phyloP scores from a whole-genome alignment of 2,329 filamentous ascomycete genomes.

The Penicillium brevicompactum region DNA sequence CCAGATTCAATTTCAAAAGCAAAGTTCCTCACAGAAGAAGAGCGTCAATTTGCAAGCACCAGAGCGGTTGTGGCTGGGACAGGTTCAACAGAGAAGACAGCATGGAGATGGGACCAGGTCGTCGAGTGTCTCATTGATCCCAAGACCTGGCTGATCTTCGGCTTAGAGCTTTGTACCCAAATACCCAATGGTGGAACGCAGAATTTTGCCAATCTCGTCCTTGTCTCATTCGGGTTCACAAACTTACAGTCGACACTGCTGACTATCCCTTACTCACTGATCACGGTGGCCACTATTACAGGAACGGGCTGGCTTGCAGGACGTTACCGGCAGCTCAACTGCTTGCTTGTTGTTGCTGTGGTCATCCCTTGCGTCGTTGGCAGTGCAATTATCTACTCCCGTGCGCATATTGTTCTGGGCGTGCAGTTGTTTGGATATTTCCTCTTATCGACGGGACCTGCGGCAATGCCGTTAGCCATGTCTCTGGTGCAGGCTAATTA shows the following conservation, averaged over 20 bases:
- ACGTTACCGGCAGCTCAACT: conserved; percentile 54
- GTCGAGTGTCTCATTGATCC: conserved; percentile 58
- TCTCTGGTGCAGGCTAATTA: conserved; percentile 60
- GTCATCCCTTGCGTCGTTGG: conserved; percentile 57
- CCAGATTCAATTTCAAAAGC: conserved; percentile 59
- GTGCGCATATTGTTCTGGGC: conserved; percentile 39
- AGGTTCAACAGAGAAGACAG: conserved; percentile 51
- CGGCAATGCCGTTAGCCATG: conserved; percentile 58
- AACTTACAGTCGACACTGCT: conserved; percentile 43
- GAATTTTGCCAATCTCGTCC: conserved; percentile 46
- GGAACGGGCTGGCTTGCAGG: conserved; percentile 56
- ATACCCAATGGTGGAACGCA: conserved; percentile 66
- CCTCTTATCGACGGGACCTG: conserved; percentile 56
- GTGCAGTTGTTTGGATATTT: conserved; percentile 62
- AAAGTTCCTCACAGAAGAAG: conserved; percentile 57
- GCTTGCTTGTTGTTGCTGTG: conserved; percentile 54
- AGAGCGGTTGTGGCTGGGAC: conserved; percentile 52
- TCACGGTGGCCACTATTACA: conserved; percentile 53
- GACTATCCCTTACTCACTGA: conserved; percentile 61
- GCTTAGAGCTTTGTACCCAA: conserved; percentile 52
- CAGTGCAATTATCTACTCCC: conserved; percentile 56
- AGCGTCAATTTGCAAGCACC: conserved; percentile 46
- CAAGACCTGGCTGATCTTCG: conserved; percentile 63
- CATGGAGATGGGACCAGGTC: conserved; percentile 56
- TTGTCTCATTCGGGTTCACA: conserved; percentile 23